These are phyloP conservation scores for Aspergillus eucalypticola DNA, from an alignment of 2,329 filamentous ascomycete genomes.

Conservation along the genomic window DNA sequence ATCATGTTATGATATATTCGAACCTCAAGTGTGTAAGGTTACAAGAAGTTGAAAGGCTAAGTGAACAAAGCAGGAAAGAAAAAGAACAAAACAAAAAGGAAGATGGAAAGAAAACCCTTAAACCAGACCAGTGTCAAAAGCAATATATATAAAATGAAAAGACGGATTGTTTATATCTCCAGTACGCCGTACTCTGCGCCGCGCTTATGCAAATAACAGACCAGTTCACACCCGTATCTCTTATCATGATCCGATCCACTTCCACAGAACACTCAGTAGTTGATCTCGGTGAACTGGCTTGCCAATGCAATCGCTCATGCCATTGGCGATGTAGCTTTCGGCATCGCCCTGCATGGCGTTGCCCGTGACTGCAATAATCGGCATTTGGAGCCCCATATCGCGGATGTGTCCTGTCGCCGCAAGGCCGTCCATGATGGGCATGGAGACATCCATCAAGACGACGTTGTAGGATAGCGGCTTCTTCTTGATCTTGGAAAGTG, in stretches of 20 bases:
- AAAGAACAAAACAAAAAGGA: too few species aligned
- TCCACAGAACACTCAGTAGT: conserved; percentile 47
- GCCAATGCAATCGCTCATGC: conserved; percentile 59
- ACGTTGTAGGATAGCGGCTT: conserved; percentile 46
- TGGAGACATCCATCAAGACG: conserved; percentile 52
- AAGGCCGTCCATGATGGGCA: conserved; percentile 51
- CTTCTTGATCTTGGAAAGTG: conserved; percentile 44
- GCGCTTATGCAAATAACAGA: too few species aligned
- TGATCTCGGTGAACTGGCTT: conserved; percentile 57
- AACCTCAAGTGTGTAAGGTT: too few species aligned
- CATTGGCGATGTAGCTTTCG: conserved; percentile 55
- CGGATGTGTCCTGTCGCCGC: conserved; percentile 48
- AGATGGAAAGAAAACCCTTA: too few species aligned
- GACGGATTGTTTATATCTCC: too few species aligned
- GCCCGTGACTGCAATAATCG: conserved; percentile 59
- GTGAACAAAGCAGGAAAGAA: too few species aligned
- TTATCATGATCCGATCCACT: conserved; percentile 32
- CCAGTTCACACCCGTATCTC: too few species aligned
- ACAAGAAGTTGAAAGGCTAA: too few species aligned
- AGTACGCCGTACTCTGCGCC: too few species aligned
- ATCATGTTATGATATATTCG: too few species aligned
- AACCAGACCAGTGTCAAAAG: too few species aligned
- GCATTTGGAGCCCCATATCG: conserved; percentile 39
- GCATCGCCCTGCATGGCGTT: conserved; percentile 58
- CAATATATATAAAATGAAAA: too few species aligned